Conservation (phyloP, 2,329 filamentous ascomycete species). For the Fusarium sp. region DNA sequence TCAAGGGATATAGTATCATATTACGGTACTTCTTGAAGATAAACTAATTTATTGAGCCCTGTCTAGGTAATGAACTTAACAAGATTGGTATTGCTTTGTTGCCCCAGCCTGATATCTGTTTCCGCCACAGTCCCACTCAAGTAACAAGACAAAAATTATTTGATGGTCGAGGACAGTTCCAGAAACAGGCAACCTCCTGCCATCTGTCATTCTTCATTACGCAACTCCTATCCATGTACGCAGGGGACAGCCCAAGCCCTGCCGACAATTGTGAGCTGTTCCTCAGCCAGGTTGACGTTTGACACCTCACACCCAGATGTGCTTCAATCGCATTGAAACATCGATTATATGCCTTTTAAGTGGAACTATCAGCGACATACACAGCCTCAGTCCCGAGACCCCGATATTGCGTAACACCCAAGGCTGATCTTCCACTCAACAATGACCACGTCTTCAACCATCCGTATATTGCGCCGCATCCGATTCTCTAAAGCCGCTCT, state of each 20-base stretch:
- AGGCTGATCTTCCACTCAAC: not conserved
- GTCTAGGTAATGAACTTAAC: not conserved
- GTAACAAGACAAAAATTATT: not conserved
- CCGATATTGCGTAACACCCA: not conserved
- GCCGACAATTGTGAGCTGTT: not conserved
- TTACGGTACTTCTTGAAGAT: not conserved
- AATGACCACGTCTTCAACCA: constrained; percentile 16
- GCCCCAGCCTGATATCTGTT: not conserved
- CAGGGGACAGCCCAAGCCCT: not conserved
- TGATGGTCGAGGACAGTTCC: not conserved
- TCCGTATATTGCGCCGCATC: constrained; percentile 29
- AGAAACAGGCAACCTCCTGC: not conserved
- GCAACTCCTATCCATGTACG: not conserved
- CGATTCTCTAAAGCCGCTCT: constrained; percentile 18
- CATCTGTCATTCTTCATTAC: not conserved
- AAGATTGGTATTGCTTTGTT: not conserved
- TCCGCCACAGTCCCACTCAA: not conserved
- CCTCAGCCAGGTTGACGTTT: not conserved
- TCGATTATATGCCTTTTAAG: not conserved
- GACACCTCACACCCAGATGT: not conserved
- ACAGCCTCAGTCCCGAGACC: not conserved
- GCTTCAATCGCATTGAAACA: not conserved
- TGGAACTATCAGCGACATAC: not conserved
- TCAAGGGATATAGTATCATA: not conserved
- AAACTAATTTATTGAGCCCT: not conserved